phyloP scores from a whole-genome alignment of 2,329 filamentous ascomycete species.

The Pseudogymnoascus verrucosus region DNA sequence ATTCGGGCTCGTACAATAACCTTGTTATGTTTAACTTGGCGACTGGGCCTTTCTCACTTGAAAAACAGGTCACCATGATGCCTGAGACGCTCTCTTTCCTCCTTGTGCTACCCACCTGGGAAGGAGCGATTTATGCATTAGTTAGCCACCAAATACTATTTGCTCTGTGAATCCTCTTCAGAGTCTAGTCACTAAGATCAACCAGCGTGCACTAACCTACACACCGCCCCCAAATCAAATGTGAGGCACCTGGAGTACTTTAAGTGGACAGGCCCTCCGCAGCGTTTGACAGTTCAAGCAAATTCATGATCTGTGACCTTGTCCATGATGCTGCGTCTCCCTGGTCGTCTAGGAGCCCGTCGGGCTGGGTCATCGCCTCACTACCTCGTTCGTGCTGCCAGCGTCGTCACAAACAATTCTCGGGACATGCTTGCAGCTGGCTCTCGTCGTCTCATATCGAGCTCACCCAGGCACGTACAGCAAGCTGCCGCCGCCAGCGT shows the following conservation, averaged over 20 bases:
- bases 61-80: neutral
- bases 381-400: neutral
- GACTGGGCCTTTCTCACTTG: neutral
- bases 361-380: neutral
- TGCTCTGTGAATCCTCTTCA: neutral
- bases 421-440: neutral
- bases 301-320: neutral
- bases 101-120: neutral
- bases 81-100: neutral
- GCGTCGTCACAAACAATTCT: neutral
- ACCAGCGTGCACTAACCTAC: neutral
- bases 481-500: neutral
- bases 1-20: neutral
- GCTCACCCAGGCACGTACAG: neutral
- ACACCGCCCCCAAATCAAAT: neutral
- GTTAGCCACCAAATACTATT: neutral
- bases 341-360: neutral
- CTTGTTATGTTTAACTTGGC: neutral
- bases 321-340: neutral
- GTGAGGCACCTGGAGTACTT: neutral
- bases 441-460: neutral
- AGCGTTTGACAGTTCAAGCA: neutral
- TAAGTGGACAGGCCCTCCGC: neutral
- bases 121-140: constrained; percentile 3
- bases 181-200: neutral